Base-by-base conservation (phyloP, 345 rosid species). In the Citropsis articulata region DNA sequence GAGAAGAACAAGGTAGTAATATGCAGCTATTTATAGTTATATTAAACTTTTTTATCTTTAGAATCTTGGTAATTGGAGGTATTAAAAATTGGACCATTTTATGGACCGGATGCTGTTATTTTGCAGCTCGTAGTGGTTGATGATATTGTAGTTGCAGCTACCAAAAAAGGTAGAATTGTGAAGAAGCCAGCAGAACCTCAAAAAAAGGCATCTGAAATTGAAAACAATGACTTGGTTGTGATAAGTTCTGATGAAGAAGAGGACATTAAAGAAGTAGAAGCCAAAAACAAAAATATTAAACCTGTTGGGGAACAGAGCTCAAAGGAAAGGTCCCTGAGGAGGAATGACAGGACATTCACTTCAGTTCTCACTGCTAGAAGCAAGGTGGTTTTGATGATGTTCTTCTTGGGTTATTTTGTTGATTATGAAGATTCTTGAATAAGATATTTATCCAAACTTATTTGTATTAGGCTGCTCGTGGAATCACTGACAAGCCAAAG, bases 311-410 rank as follows among this genome's bases (percentile, higher is more conserved):
- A 42, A 50, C 31, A 48, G 56, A 64, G 31, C 14, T 65, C 71
- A 28, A 45, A 19, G 28, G 33, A 64, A 64, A 13, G 4, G 31
- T 42, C 71, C 18, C 48, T 21, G 33, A 75, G 71, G 69, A 75
- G 57, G 53, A 48, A 45, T 28, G 62, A 64, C 31, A 50, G 50
- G 78, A 65, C 78, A 65, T 42, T 75, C 62, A 65, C 28, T 75
- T 64, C 78, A n/a, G 53, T 75, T 75, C 78, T 75, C 38, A 75
- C 62, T 9, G 71, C 71, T 75, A 71, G 78, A 30, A 65, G 78
- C 78, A 65, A 75, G 78, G 78, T 75, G 9, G 31, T 19, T 42
- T 63, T 75, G 56, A 3, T 56, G 22, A 3, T 56, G 12, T 63
- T 30, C n/a, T 10, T 60, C 33, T 45, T 75, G 27, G 9, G 12